Evolutionary conservation across 1,284 basidiomycete genomes (phyloP).

Genomic region (Rhodotorula sp.): DNA sequence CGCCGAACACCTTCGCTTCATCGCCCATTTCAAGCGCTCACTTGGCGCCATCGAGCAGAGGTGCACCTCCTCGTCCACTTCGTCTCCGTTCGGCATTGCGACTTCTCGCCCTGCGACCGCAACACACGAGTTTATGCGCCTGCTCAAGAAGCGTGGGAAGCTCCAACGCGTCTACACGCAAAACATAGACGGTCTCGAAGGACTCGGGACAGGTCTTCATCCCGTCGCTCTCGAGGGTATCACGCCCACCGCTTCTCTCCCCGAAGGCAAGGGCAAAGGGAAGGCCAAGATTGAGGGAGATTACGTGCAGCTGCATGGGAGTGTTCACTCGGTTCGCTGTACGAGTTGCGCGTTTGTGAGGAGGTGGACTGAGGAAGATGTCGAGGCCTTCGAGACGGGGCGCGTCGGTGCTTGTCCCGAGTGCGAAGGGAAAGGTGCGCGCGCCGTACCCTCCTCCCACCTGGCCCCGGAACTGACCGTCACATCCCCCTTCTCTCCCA

Average conservation of each 20-base stretch:
- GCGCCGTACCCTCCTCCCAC: not conserved
- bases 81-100: not conserved
- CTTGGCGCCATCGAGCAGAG: conserved; percentile 67
- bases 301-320: conserved; percentile 31
- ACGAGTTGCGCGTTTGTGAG: conserved; percentile 30
- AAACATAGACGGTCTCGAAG: conserved; percentile 35
- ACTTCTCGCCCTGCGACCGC: conserved; percentile 57
- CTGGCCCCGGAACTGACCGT: not conserved
- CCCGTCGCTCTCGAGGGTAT: conserved; percentile 21
- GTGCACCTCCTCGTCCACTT: conserved; percentile 37
- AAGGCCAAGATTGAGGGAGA: conserved; percentile 27
- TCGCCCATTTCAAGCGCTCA: conserved; percentile 79
- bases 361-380: conserved; percentile 10
- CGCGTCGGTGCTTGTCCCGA: conserved; percentile 25
- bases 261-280: conserved; percentile 25
- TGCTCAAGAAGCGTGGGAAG: conserved; percentile 16
- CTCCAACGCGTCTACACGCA: conserved; percentile 30
- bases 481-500: conserved; percentile 46
- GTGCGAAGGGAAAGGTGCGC: conserved; percentile 30
- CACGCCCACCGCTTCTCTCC: not conserved
- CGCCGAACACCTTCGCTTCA: conserved; percentile 89
- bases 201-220: conserved; percentile 7
- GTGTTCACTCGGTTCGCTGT: conserved; percentile 24
- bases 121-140: conserved; percentile 27
- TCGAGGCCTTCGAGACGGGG: conserved; percentile 9